These are phyloP conservation scores for Fusarium verrucosum DNA, from an alignment of 2,329 filamentous ascomycete species.

Conservation along the genomic window DNA sequence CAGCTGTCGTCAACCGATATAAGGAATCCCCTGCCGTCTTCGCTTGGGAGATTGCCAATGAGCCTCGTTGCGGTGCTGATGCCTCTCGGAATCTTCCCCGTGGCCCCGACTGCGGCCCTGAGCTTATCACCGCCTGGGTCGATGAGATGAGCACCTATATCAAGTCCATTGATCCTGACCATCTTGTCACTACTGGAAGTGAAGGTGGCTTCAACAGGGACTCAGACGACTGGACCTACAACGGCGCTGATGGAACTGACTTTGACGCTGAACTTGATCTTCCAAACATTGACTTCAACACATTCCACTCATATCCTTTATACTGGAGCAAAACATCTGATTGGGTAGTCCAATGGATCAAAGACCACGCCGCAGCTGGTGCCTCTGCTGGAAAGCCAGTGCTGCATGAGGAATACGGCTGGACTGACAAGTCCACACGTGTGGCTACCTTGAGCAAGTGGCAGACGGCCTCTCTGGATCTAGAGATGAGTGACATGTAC, in stretches of 20 bases:
- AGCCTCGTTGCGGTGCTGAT: slow-evolving; percentile 62
- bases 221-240: slow-evolving; percentile 57
- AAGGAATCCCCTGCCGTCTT: slow-evolving; percentile 67
- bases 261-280: slow-evolving; percentile 60
- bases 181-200: slow-evolving; percentile 65
- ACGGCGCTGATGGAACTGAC: slow-evolving; percentile 61
- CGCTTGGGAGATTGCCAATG: slow-evolving; percentile 75
- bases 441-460: slow-evolving; percentile 57
- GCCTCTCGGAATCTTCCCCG: slow-evolving; percentile 56
- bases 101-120: slow-evolving; percentile 52
- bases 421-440: slow-evolving; percentile 54
- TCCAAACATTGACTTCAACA: slow-evolving; percentile 62
- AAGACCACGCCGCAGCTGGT: slow-evolving; percentile 58
- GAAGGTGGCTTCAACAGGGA: slow-evolving; percentile 66
- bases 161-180: slow-evolving; percentile 61
- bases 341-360: slow-evolving; percentile 65
- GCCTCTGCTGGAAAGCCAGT: slow-evolving; percentile 58
- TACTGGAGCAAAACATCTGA: slow-evolving; percentile 62
- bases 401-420: slow-evolving; percentile 52
- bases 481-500: slow-evolving; percentile 63
- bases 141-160: slow-evolving; percentile 64
- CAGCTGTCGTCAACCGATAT: slow-evolving; percentile 67
- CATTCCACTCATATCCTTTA: slow-evolving; percentile 66
- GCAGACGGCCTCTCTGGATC: slow-evolving; percentile 59
- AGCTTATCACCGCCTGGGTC: slow-evolving; percentile 58